Percentiles rank a stretch among this genome's conserved stretches.
These are phyloP conservation scores for Pseudognaphalium luteoalbum DNA, from an alignment of 129 eudicot genomes.

Conservation along the genomic window DNA sequence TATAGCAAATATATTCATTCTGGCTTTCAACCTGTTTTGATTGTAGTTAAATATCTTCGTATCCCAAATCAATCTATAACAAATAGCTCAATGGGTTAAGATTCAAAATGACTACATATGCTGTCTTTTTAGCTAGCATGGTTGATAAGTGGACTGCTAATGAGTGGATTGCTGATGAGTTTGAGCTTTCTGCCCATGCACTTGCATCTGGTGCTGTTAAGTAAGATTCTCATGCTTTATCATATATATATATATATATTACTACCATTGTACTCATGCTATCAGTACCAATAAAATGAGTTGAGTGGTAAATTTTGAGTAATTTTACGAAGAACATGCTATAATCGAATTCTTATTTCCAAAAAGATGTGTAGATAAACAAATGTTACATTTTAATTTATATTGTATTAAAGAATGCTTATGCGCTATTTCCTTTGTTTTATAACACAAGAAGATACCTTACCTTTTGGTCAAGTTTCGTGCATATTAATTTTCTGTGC, in stretches of 20 bases:
- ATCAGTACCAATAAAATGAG: not conserved
- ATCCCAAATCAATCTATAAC: too few species aligned
- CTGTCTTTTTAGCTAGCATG: not conserved
- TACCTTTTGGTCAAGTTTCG: too few species aligned
- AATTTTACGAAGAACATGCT: too few species aligned
- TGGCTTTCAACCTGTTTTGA: not conserved
- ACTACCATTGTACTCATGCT: not conserved
- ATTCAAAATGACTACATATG: not conserved
- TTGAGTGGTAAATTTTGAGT: not conserved
- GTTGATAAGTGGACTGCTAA: not conserved
- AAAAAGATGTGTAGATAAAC: too few species aligned
- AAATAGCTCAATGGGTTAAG: not conserved
- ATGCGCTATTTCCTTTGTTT: too few species aligned
- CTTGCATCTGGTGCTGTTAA: not conserved
- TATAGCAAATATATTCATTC: not conserved
- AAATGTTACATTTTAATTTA: too few species aligned
- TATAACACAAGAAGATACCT: too few species aligned
- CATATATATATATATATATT: not conserved
- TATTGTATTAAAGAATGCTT: too few species aligned
- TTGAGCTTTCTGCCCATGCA: not conserved
- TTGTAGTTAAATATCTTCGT: not conserved
- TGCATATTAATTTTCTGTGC: too few species aligned
- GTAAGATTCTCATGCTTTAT: not conserved
- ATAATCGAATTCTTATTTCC: too few species aligned
- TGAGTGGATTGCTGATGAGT: too few species aligned